phyloP scores from a whole-genome alignment of 2,329 filamentous ascomycete species.

The Drechslerella dactyloides region DNA sequence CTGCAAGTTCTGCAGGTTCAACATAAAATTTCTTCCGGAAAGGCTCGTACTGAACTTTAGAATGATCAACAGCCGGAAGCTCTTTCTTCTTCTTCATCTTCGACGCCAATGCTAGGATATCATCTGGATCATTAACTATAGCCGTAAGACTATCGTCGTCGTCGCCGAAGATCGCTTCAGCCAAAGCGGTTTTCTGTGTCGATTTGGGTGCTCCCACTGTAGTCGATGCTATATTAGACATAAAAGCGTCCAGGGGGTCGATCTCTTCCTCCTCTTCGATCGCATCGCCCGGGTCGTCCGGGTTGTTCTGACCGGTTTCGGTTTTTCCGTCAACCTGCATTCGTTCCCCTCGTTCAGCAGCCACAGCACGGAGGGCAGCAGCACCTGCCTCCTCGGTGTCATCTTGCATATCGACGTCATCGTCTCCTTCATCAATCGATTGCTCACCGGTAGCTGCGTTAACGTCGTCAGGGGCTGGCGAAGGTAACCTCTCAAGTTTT shows the following conservation, averaged over 20 bases:
- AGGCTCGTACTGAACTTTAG: conserved; percentile 80
- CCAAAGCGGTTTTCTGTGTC: conserved; percentile 55
- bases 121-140: conserved; percentile 69
- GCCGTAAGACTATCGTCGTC: conserved; percentile 73
- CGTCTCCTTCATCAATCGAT: conserved; percentile 68
- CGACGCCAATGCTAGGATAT: conserved; percentile 68
- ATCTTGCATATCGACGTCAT: conserved; percentile 76
- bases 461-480: conserved; percentile 67
- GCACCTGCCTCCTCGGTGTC: conserved; percentile 87
- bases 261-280: conserved; percentile 71
- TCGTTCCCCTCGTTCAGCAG: conserved; percentile 79
- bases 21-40: conserved; percentile 96
- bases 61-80: conserved; percentile 84
- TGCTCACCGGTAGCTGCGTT: conserved; percentile 66
- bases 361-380: conserved; percentile 81
- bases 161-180: conserved; percentile 84
- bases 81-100: conserved; percentile 91
- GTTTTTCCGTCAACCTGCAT: conserved; percentile 58
- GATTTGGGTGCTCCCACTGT: conserved; percentile 52
- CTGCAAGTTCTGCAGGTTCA: conserved; percentile 80
- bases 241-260: conserved; percentile 96
- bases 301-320: conserved; percentile 53
- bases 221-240: conserved; percentile 64
- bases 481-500: conserved; percentile 89
- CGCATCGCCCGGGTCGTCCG: conserved; percentile 50